A percentile compares a stretch with the other conserved stretches of the same genome.
phyloP scores from a whole-genome alignment of 371 early-diverging fungal species.

The Rhizopus sp. region DNA sequence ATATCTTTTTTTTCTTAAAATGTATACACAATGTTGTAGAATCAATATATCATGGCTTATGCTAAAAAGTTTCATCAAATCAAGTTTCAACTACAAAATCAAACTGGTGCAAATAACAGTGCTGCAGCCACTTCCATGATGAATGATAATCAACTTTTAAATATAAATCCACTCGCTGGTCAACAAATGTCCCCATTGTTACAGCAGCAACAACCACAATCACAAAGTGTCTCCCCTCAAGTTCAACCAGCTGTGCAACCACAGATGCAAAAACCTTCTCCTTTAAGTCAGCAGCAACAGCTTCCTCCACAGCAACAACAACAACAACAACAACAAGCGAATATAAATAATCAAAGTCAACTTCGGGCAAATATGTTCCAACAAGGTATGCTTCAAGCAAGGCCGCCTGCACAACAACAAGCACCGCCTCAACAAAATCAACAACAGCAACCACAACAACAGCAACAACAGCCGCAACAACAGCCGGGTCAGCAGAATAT shows the following conservation, averaged over 20 bases:
- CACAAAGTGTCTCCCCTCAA: constrained; percentile 17
- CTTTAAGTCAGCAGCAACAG: constrained; percentile 24
- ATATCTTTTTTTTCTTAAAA: not conserved
- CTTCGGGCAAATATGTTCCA: constrained; percentile 36
- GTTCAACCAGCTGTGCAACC: constrained; percentile 10
- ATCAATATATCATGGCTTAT: constrained; percentile 30
- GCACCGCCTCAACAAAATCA: constrained; percentile 17
- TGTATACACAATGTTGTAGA: constrained; percentile 7
- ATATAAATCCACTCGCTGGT: constrained; percentile 24
- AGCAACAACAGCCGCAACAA: constrained; percentile 18
- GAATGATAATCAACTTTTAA: constrained; percentile 38
- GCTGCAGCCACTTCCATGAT: constrained; percentile 23
- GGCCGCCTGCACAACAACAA: constrained; percentile 25
- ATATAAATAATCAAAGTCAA: constrained; percentile 26
- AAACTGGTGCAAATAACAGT: constrained; percentile 7
- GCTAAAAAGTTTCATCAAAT: constrained; percentile 42
- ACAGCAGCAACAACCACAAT: constrained; percentile 28
- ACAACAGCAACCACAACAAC: constrained; percentile 7
- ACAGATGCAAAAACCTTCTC: constrained; percentile 24
- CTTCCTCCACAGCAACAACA: constrained; percentile 6
- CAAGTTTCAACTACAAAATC: constrained; percentile 31
- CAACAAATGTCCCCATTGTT: constrained; percentile 47
- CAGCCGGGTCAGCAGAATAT: constrained; percentile 1
- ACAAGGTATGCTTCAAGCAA: constrained; percentile 31
- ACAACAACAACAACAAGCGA: constrained; percentile 21